These are phyloP conservation scores for Phialemoniopsis sp. DNA, from an alignment of 2,329 filamentous ascomycete species.

Conservation along the genomic window DNA sequence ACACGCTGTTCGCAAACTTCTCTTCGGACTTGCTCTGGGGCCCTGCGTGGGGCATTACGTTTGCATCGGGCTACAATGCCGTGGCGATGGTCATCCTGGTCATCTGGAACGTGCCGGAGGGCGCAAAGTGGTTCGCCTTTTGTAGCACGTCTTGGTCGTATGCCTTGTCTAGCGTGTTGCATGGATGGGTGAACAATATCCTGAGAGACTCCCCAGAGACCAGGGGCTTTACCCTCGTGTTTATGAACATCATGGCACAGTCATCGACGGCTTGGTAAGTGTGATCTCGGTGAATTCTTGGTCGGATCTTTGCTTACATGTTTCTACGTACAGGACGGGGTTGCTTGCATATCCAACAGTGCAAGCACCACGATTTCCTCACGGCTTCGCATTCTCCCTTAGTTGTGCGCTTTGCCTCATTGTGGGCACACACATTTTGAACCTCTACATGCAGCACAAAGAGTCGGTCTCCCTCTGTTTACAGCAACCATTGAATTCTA, in stretches of 20 bases:
- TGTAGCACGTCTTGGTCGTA: slow-evolving; percentile 41
- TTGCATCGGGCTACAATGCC: slow-evolving; percentile 44
- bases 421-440: no score
- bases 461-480: no score
- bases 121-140: slow-evolving; percentile 50
- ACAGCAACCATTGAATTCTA: no score
- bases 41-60: slow-evolving; percentile 50
- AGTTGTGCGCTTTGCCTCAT: no score
- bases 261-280: slow-evolving; percentile 54
- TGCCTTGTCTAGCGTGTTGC: slow-evolving; percentile 49
- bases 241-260: slow-evolving; percentile 49
- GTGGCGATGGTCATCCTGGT: slow-evolving; percentile 48
- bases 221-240: no score
- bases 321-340: no score
- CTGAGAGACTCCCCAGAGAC: slow-evolving; percentile 40
- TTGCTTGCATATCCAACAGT: no score
- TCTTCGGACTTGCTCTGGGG: slow-evolving; percentile 48
- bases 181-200: slow-evolving; percentile 51
- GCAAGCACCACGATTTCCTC: no score
- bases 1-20: slow-evolving; percentile 49
- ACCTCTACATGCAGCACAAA: no score
- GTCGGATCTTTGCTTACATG: no score
- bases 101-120: slow-evolving; percentile 52
- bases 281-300: no score
- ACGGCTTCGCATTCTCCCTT: no score